Percentiles rank a stretch among this genome's conserved stretches.
Evolutionary conservation across 2,329 filamentous ascomycete species (phyloP).

Genomic region (Sclerotinia nivalis): DNA sequence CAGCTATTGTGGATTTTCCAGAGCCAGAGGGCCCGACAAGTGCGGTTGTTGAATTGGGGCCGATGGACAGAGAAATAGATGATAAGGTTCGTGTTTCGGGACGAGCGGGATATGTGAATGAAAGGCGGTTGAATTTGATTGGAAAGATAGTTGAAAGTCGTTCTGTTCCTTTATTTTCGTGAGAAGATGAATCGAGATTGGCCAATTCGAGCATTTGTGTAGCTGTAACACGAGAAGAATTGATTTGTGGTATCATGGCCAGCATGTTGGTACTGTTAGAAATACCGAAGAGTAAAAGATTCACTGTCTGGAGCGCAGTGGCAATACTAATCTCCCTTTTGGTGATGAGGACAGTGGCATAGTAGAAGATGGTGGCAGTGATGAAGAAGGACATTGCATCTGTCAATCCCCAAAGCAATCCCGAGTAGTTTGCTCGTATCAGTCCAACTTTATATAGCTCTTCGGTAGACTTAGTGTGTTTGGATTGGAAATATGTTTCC

Average conservation of each 20-base stretch:
- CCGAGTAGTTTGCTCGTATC: constrained; percentile 65
- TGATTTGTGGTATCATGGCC: constrained; percentile 77
- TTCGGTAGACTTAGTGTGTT: constrained; percentile 56
- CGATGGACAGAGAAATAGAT: constrained; percentile 65
- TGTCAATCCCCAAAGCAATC: constrained; percentile 74
- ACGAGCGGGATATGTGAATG: constrained; percentile 70
- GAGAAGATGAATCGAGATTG: constrained; percentile 50
- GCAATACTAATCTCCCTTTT: constrained; percentile 52
- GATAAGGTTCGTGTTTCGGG: constrained; percentile 57
- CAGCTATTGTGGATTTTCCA: constrained; percentile 85
- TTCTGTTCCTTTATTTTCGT: constrained; percentile 50
- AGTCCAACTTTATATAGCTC: constrained; percentile 61
- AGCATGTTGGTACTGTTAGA: constrained; percentile 70
- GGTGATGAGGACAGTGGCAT: constrained; percentile 66
- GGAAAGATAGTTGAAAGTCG: constrained; percentile 47
- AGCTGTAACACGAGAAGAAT: constrained; percentile 70
- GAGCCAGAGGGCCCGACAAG: constrained; percentile 83
- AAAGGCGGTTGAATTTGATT: constrained; percentile 57
- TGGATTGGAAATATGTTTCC: constrained; percentile 68
- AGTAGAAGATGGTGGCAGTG: constrained; percentile 80
- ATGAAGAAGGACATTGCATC: constrained; percentile 72
- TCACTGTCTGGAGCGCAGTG: constrained; percentile 71
- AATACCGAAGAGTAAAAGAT: constrained; percentile 81
- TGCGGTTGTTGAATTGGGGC: constrained; percentile 65
- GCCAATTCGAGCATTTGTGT: constrained; percentile 70